Evolutionary conservation across 192 early-diverging fungal genomes (phyloP).

Genomic region (Podila epigama): DNA sequence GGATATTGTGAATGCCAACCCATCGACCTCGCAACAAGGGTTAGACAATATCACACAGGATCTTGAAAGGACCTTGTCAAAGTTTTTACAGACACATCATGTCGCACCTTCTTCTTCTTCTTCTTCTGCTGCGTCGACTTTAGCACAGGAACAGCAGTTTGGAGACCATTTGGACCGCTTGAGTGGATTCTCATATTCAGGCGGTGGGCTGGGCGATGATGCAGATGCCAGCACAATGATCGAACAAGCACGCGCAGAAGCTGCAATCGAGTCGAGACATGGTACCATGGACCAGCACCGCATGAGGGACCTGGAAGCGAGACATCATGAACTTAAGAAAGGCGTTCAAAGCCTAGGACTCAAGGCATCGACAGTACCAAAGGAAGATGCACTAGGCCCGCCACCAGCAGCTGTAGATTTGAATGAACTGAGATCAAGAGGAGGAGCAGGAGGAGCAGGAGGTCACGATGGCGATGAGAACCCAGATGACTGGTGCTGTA

Average conservation of each 20-base stretch:
- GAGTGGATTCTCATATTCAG: neutral
- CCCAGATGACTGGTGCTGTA: constrained; percentile 61
- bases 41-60: constrained; percentile 16
- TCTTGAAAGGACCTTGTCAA: constrained; percentile 36
- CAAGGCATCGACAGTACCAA: neutral
- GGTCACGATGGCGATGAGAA: constrained; percentile 28
- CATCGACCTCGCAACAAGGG: neutral
- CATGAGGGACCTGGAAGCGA: constrained; percentile 17
- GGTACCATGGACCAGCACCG: constrained; percentile 11
- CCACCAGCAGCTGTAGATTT: constrained; percentile 40
- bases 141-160: neutral
- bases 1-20: neutral
- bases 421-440: constrained; percentile 33
- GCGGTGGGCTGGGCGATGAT: neutral
- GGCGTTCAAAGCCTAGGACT: constrained; percentile 4
- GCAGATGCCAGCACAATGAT: constrained; percentile 16
- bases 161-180: neutral
- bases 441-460: neutral
- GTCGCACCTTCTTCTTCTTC: neutral
- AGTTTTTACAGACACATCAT: constrained; percentile 37
- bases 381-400: constrained; percentile 22
- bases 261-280: constrained; percentile 23
- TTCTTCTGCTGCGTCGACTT: neutral
- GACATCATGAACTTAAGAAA: constrained; percentile 36
- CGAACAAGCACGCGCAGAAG: constrained; percentile 9